Evolutionary conservation across 805 yeast species (phyloP), one percentile per base, ranked within the genome.

Genomic region (Starmera dryadoides): DNA sequence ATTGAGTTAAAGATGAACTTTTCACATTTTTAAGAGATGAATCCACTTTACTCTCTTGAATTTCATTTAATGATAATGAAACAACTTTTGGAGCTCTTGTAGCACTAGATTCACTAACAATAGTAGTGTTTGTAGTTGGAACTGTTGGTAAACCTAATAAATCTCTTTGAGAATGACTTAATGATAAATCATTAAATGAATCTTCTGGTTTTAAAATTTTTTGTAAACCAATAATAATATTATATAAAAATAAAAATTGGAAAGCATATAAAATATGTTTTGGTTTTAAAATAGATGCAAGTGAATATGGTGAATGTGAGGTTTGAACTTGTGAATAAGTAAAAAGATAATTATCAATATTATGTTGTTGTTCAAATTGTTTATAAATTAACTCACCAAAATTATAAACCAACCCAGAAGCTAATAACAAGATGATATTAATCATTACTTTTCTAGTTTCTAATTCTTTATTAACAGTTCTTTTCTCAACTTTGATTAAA

Each of bases 391-490:
- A 39, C 12, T 47, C 45, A 2, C 45, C n/a, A 30, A 44, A 38
- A 20, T 49, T 51, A 35, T 34, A 47, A 7, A 52, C 29, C 10
- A 66, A 46, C 29, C 56, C 60, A 38, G 60, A 50, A 6, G 58
- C 36, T 22, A 63, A 49, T 20, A 66, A 42, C 1, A 56, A 44
- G 9, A 63, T 41, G 22, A 59, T 34, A 43, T 67, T 69, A 2
- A 54, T 46, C 5, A 67, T 45, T 8, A 64, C 52, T 20, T 53
- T 55, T 40, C 55, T 58, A 4, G 65, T 48, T 38, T 64, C 66
- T 8, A 58, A 49, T 46, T 69, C 74, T 44, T 66, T 69, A 41
- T 67, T 69, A 7, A 66, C 59, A 14, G 66, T 55, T 38, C 69
- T 51, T 10, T 51, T 43, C 21, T 62, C 58, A 21, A 65, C 47